phyloP scores from a whole-genome alignment of 1,284 basidiomycete species.

The Pulchroboletus neoregius region DNA sequence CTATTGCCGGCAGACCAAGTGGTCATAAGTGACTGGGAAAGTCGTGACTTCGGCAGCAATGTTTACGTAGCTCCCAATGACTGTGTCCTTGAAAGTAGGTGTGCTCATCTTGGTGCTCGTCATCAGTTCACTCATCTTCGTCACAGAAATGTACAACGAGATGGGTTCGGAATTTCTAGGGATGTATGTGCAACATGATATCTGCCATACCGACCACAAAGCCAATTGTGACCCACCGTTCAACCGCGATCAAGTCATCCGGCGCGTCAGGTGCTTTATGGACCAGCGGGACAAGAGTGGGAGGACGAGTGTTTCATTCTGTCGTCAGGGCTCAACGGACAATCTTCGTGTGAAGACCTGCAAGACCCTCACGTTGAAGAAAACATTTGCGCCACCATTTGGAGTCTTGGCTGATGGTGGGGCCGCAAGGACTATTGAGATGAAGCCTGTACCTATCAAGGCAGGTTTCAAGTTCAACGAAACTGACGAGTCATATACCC shows the following conservation, averaged over 20 bases:
- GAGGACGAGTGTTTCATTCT: constrained; percentile 4
- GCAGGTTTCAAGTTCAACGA: constrained; percentile 8
- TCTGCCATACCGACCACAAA: neutral
- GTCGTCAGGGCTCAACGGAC: neutral
- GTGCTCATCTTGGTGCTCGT: neutral
- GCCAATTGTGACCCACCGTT: neutral
- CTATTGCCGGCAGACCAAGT: constrained; percentile 19
- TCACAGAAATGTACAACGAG: constrained; percentile 17
- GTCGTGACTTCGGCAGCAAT: constrained; percentile 14
- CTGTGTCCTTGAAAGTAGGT: constrained; percentile 22
- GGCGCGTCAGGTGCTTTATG: constrained; percentile 14
- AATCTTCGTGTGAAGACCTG: constrained; percentile 11
- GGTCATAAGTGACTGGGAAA: constrained; percentile 26
- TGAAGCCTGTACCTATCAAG: neutral
- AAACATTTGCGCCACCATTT: constrained; percentile 13
- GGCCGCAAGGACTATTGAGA: neutral
- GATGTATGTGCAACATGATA: constrained; percentile 15
- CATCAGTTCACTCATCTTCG: neutral
- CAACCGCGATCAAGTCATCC: constrained; percentile 10
- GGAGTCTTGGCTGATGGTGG: constrained; percentile 1
- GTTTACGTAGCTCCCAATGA: constrained; percentile 26
- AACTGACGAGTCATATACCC: neutral
- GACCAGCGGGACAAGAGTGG: constrained; percentile 8
- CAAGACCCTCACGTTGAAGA: constrained; percentile 13
- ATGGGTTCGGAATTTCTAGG: constrained; percentile 26